Base-by-base conservation (phyloP, 148 eudicot genomes). In the Rhododendron vialii region DNA sequence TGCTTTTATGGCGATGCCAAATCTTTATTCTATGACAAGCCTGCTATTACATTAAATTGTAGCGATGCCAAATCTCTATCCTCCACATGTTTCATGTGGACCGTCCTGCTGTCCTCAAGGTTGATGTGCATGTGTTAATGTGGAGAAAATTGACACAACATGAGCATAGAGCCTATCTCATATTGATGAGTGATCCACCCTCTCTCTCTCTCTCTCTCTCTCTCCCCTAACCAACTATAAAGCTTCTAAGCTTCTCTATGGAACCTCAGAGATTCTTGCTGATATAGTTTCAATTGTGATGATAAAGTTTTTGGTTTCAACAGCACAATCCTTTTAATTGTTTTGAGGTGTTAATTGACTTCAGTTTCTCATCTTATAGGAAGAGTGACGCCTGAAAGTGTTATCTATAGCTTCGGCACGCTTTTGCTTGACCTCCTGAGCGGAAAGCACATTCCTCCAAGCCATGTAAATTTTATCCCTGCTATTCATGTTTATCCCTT, bases 311-410 rank as follows among this genome's bases (percentile, higher is more conserved):
- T 76, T 47, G 63, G 48, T n/a, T 26, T 22, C 17, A 26, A 53
- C 15, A 36, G 61, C 6, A 8, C 41, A 3, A 24, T 17, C 28
- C 26, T 85, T 53, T 59, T 85, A 33, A 35, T 63, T 24, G n/a
- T 61, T 82, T 65, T 67, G 30, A n/a, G 57, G 51, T 75, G 7
- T 36, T 57, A 77, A 36, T 22, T 76, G 47, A 77, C 45, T 77
- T 71, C 1, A 36, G 50, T 38, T 36, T 84, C 26, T 41, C 9
- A 36, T 28, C 15, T 47, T 78, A 30, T 82, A 96, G 99, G 99
- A 73, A 90, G 99, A 89, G 98, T 96, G 71, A 96, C 99, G 65
- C 89, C 99, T 69, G 99, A 96, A 91, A 96, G 99, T 89, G 98
- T 95, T 75, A 95, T 95, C 82, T 96, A 96, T 89, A 95, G 99